These are phyloP conservation scores for Chrysosporium queenslandicum DNA, from an alignment of 2,329 filamentous ascomycete genomes.

Conservation along the genomic window DNA sequence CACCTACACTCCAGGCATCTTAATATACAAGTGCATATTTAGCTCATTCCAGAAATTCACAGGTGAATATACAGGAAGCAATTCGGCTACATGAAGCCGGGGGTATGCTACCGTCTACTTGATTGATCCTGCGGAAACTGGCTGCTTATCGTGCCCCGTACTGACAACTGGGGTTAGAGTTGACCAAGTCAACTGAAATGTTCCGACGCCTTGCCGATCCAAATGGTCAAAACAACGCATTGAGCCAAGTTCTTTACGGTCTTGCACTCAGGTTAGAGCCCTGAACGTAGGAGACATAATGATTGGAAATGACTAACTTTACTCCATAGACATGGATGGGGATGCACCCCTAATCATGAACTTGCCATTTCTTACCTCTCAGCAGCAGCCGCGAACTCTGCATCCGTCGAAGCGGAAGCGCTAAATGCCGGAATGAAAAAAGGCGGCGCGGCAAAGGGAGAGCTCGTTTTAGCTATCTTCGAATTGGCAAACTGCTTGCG, in stretches of 20 bases:
- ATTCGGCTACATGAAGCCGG: slow-evolving; percentile 85
- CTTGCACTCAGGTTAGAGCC: slow-evolving; percentile 65
- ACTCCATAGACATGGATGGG: slow-evolving; percentile 73
- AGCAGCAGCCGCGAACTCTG: slow-evolving; percentile 80
- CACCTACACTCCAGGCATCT: not conserved
- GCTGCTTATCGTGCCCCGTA: not conserved
- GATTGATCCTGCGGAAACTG: not conserved
- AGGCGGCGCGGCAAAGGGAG: slow-evolving; percentile 88
- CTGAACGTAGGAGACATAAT: not conserved
- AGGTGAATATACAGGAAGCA: slow-evolving; percentile 76
- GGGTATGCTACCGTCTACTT: slow-evolving; percentile 32
- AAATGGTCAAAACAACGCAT: slow-evolving; percentile 74
- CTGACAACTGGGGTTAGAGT: slow-evolving; percentile 37
- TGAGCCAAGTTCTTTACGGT: slow-evolving; percentile 92
- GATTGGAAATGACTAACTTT: slow-evolving; percentile 16
- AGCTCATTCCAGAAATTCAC: not conserved
- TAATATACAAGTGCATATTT: not conserved
- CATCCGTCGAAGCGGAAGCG: slow-evolving; percentile 73
- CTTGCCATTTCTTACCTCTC: slow-evolving; percentile 76
- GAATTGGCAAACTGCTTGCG: slow-evolving; percentile 71
- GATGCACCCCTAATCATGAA: slow-evolving; percentile 61
- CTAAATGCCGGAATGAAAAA: slow-evolving; percentile 81
- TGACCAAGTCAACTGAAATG: slow-evolving; percentile 69
- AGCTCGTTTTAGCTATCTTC: slow-evolving; percentile 91
- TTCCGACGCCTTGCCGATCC: slow-evolving; percentile 79